phyloP scores from a whole-genome alignment of 345 rosid genomes.

The Arabis alpina region DNA sequence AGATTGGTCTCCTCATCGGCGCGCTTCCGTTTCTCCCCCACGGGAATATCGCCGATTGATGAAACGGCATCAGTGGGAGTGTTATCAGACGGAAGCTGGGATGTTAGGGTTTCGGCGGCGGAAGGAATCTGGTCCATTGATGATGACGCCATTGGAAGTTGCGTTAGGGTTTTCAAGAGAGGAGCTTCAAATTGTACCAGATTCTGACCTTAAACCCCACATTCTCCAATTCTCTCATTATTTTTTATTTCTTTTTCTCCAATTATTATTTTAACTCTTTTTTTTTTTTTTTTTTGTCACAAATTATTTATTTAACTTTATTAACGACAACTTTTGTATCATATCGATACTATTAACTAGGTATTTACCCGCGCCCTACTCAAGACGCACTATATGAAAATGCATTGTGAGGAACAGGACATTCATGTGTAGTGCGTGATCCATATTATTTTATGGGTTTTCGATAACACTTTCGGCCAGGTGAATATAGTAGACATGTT shows the following conservation, averaged over 20 bases:
- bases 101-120: constrained; percentile 39
- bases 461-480: too few species aligned
- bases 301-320: too few species aligned
- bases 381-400: too few species aligned
- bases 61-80: constrained; percentile 27
- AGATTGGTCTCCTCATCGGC: constrained; percentile 28
- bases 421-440: too few species aligned
- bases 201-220: constrained; percentile 23
- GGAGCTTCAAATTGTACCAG: neutral
- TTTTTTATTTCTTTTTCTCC: neutral
- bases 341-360: too few species aligned
- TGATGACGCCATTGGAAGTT: constrained; percentile 52
- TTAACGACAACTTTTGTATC: too few species aligned
- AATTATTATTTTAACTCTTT: too few species aligned
- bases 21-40: constrained; percentile 80
- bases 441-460: too few species aligned
- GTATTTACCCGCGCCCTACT: too few species aligned
- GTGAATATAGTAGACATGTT: too few species aligned
- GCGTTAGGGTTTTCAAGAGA: constrained; percentile 1
- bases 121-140: constrained; percentile 43
- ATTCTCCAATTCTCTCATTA: neutral
- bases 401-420: too few species aligned
- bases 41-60: constrained; percentile 41
- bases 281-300: too few species aligned
- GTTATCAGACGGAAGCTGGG: constrained; percentile 28